Evolutionary conservation across 805 yeast genomes (phyloP).

Genomic region (Candida cerambycidarum): DNA sequence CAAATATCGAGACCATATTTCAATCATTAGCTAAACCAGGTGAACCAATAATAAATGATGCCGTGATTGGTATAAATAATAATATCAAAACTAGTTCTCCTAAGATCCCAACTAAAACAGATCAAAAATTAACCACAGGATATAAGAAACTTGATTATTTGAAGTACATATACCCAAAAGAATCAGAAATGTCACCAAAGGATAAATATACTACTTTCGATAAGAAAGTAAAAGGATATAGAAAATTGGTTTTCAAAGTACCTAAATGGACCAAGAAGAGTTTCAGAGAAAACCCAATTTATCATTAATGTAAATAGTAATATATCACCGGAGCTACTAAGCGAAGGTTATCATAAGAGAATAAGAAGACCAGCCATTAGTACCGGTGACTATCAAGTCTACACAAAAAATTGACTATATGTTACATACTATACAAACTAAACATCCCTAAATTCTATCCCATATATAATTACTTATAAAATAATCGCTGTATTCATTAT

Average conservation of each 20-base stretch:
- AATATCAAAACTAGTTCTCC: constrained; percentile 14
- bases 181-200: constrained; percentile 70
- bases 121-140: constrained; percentile 24
- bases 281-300: constrained; percentile 74
- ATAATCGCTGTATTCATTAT: constrained; percentile 58
- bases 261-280: constrained; percentile 92
- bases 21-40: constrained; percentile 15
- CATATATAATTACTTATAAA: constrained; percentile 76
- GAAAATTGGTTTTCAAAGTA: constrained; percentile 83
- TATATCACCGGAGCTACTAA: not conserved
- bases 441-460: constrained; percentile 49
- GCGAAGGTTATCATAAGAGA: not conserved
- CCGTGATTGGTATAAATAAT: constrained; percentile 8
- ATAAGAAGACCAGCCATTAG: too few relatives aligned
- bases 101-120: not conserved
- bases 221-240: constrained; percentile 70
- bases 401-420: too few relatives aligned
- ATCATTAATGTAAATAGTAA: constrained; percentile 21
- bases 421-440: constrained; percentile 2
- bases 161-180: constrained; percentile 62
- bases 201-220: constrained; percentile 89
- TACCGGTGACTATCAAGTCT: too few relatives aligned
- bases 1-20: constrained; percentile 65
- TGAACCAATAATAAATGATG: not conserved
- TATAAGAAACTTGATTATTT: constrained; percentile 37